Base-by-base conservation (phyloP, 164 flowering plant species). In the Dillenia suffruticosa region DNA sequence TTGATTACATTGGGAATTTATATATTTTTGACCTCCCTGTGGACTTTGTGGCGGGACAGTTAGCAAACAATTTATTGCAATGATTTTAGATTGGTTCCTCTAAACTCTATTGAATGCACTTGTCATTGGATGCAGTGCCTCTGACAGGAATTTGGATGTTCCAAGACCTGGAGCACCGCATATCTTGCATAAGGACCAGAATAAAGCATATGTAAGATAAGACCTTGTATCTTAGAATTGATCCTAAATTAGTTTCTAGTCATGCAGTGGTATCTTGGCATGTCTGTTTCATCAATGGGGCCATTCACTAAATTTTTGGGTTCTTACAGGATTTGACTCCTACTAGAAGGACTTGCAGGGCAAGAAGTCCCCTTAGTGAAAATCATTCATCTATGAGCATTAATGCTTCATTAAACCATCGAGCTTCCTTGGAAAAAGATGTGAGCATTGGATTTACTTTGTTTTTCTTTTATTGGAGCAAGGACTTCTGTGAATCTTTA, bases 381-480 rank as follows among this genome's bases (percentile, higher is more conserved):
- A 59, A 64, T 44, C 26, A 68, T 40, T 24, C 32, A 63, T 53
- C 63, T 62, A 45, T 19, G n/a, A 75, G 54, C 63, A 72, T 64
- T 44, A 68, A 64, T 49, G 44, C 62, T 66, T 67, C 79, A 55
- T 66, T 82, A 22, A 80, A 71, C 54, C 80, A 85, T 52, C 78
- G 81, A 62, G 80, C 81, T 63, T 84, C 92, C 48, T 73, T 91
- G 83, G 96, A 89, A 68, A 85, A 75, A 47, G 97, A 91, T 78
- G 97, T 89, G 81, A 78, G 92, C 45, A 61, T 13, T 63, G 32
- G 10, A 26, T 49, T 26, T 15, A 16, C 17, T 17, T 17, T 45
- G 24, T 67, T 52, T 40, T 10, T 32, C 19, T 45, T n/a, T 9
- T 40, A 16, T 32, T 32, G 40, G 40, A 32, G 40, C 40, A 32